Evolutionary conservation across 345 rosid species (phyloP), one percentile per base, ranked within the genome.

Genomic region (Brassica nigra): DNA sequence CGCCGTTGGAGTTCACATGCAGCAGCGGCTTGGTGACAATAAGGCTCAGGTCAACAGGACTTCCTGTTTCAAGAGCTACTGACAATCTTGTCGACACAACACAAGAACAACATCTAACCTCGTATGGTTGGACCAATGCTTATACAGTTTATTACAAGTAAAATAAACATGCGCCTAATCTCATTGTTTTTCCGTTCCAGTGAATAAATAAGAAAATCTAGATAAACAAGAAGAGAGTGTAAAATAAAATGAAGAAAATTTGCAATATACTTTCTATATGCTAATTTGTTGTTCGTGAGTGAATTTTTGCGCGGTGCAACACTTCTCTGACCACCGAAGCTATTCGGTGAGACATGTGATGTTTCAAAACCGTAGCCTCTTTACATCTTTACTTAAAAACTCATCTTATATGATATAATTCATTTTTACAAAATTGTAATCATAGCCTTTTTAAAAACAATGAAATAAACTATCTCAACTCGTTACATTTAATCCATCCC

Each of bases 1-100:
- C 84, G 95, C 97, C 77, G 84, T 95, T 77, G 97, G 97, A 78
- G 92, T 92, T 58, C 95, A 90, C 68, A 89, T 86, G 92, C 97
- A 95, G 73, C 97, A 89, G 70, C 89, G 97, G 97, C 86, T 92
- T 42, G 97, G 97, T 39, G 84, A 92, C 39, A 42, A 52, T 80
- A 81, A 80, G 67, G 74, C 68, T 74, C 68, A 86, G 7, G 12
- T 77, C 34, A 88, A 65, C 70, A 79, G 57, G 80, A 29, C 87
- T 70, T 65, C 87, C 66, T 64, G 87, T 65, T 89, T 86, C 85
- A 88, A 81, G 73, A 79, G 78, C 39, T 85, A 77, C 66, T 88
- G 84, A 86, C 4, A 27, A 10, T 64, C 66, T 39, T 37, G 2
- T 34, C 18, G 29, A n/a, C 29, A 3, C 69, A 4, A 29, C 61